Base-by-base conservation (phyloP, 495 filamentous ascomycete species). In the Trichoderma orchidacearum region DNA sequence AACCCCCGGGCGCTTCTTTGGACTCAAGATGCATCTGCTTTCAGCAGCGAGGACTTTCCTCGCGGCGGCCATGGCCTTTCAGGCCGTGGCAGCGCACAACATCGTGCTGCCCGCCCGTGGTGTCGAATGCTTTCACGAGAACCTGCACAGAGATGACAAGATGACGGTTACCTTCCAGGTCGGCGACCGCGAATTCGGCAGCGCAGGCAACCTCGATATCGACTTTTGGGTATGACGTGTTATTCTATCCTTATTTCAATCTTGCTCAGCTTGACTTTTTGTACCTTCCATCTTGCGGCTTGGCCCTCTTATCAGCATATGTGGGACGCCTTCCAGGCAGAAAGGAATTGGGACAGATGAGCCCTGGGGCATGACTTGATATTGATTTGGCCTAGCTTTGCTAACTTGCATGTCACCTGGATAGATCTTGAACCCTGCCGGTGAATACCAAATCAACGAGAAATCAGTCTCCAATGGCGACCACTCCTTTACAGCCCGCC, bases 121-220 rank as follows among this genome's bases (percentile, higher is more conserved):
- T 59, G 80, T 89, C 67, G 93, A 98, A 76, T 98, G 93, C 76
- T 98, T 96, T 80, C 89, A 96, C 79, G 93, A 98, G 75, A 69
- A 74, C 51, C 83, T 98, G 38, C 90, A 96, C 74, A 81, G 78
- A 62, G 93, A 96, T 70, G 93, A 98, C 74, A 85, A 85, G 70
- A 98, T 98, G 93, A 96, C 90, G 9, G 92, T 98, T 30, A 93
- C 90, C 15, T 98, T 96, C 77, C 93, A 97, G 75, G 91, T 97
- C 58, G 93, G 94, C 61, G 93, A 98, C 68, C 73, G 94, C 56
- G 93, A 98, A 64, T 97, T 96, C 70, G 93, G 92, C 29, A 85
- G 87, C 15, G 90, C 89, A 36, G 92, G 93, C 12, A 97, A 96
- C 65, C 75, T 98, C 17, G 93, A 97, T 62, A 82, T 97, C 68